phyloP scores from a whole-genome alignment of 2,329 filamentous ascomycete genomes.

The Claviceps capensis region DNA sequence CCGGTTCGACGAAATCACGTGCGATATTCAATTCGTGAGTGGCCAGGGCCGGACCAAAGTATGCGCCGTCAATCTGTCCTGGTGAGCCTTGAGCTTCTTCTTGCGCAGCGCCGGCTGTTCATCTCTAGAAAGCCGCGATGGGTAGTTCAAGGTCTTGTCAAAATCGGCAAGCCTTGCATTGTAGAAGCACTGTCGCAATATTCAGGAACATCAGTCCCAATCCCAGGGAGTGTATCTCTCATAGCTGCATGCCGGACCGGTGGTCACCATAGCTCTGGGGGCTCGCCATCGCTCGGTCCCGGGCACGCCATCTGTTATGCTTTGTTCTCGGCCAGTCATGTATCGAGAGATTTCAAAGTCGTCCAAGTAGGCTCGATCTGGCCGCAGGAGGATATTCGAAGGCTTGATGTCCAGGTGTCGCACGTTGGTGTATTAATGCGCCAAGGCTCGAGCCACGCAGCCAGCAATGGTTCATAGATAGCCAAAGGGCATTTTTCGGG shows the following conservation, averaged over 20 bases:
- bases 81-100: constrained; percentile 20
- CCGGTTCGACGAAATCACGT: constrained; percentile 22
- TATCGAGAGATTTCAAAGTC: constrained; percentile 37
- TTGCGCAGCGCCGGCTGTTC: constrained; percentile 20
- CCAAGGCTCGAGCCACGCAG: constrained; percentile 25
- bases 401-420: constrained; percentile 35
- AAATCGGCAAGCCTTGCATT: constrained; percentile 24
- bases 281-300: constrained; percentile 30
- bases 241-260: constrained; percentile 30
- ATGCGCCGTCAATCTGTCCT: constrained; percentile 19
- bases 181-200: constrained; percentile 31
- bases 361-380: constrained; percentile 31
- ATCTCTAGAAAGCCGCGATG: constrained; percentile 13
- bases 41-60: constrained; percentile 26
- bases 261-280: constrained; percentile 27
- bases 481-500: constrained; percentile 20
- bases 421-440: constrained; percentile 28
- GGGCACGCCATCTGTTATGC: constrained; percentile 26
- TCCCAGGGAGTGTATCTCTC: constrained; percentile 35
- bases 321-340: constrained; percentile 30
- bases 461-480: constrained; percentile 12
- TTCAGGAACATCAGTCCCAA: constrained; percentile 26
- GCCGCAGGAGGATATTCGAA: constrained; percentile 31
- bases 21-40: constrained; percentile 21
- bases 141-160: constrained; percentile 23